A percentile compares a stretch with the other conserved stretches of the same genome.
phyloP scores from a whole-genome alignment of 1,284 basidiomycete species.

The Pyrrhoderma noxium region DNA sequence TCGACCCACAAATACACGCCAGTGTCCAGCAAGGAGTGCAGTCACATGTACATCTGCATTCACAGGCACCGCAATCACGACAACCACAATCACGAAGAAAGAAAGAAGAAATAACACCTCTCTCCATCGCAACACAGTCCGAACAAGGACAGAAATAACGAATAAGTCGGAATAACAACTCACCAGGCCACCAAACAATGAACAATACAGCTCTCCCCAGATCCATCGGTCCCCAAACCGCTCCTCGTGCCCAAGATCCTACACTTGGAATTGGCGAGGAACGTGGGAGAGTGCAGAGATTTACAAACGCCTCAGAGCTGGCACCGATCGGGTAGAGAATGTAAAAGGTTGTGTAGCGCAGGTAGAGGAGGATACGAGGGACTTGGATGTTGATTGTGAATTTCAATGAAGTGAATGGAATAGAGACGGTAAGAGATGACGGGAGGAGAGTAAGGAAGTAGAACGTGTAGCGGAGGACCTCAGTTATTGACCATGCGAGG shows the following conservation, averaged over 20 bases:
- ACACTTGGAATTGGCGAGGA: slow-evolving; percentile 32
- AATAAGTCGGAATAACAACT: slow-evolving; percentile 23
- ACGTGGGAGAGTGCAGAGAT: slow-evolving; percentile 68
- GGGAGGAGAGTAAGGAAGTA: slow-evolving; percentile 69
- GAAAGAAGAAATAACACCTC: no score
- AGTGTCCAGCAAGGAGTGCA: no score
- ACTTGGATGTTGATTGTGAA: slow-evolving; percentile 18
- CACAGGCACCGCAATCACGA: no score
- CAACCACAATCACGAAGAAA: no score
- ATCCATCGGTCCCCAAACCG: slow-evolving; percentile 35
- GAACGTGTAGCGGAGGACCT: slow-evolving; percentile 88
- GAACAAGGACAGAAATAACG: no score
- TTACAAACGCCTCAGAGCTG: slow-evolving; percentile 82
- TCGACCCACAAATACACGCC: no score
- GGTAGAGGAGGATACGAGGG: slow-evolving; percentile 45
- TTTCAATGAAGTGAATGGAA: no score
- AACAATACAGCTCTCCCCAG: slow-evolving; percentile 60
- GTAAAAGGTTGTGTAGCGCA: slow-evolving; percentile 91
- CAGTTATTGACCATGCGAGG: slow-evolving; percentile 88
- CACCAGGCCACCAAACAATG: slow-evolving; percentile 88
- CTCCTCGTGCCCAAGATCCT: slow-evolving; percentile 34
- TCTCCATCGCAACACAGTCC: no score
- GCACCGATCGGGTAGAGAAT: slow-evolving; percentile 91
- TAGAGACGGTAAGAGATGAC: no score
- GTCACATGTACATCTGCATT: no score